phyloP scores from a whole-genome alignment of 2,329 filamentous ascomycete genomes.

The Microdochium trichocladiopsis region DNA sequence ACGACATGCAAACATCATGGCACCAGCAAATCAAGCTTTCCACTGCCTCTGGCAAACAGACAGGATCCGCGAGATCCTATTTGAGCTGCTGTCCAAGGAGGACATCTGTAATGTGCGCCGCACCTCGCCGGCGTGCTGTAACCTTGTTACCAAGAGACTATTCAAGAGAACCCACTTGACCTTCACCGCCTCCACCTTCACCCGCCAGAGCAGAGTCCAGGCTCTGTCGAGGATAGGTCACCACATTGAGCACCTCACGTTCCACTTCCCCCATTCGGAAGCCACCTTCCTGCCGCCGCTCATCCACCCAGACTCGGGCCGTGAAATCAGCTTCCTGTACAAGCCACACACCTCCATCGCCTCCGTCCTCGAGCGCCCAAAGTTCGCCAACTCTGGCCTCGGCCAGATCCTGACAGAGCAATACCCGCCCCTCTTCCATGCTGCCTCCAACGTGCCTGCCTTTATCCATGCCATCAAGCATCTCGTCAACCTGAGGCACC shows the following conservation, averaged over 20 bases:
- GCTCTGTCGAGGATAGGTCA: slow-evolving; percentile 72
- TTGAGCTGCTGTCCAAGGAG: slow-evolving; percentile 38
- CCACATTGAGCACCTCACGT: slow-evolving; percentile 71
- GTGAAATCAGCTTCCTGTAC: slow-evolving; percentile 76
- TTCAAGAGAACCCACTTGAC: slow-evolving; percentile 64
- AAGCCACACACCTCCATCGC: slow-evolving; percentile 65
- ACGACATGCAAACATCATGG: slow-evolving; percentile 47
- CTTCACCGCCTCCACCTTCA: slow-evolving; percentile 70
- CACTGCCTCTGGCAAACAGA: slow-evolving; percentile 49
- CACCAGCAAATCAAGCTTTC: slow-evolving; percentile 40
- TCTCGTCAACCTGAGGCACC: slow-evolving; percentile 63
- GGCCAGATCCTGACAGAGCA: slow-evolving; percentile 78
- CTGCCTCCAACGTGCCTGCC: slow-evolving; percentile 77
- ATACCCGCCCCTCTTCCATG: slow-evolving; percentile 84
- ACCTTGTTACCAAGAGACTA: slow-evolving; percentile 60
- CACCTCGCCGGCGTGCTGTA: slow-evolving; percentile 63
- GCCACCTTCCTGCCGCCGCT: slow-evolving; percentile 81
- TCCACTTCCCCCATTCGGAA: slow-evolving; percentile 68
- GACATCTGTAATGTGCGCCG: slow-evolving; percentile 56
- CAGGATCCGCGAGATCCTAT: slow-evolving; percentile 40
- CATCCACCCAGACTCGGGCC: slow-evolving; percentile 67
- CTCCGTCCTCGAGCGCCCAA: slow-evolving; percentile 56
- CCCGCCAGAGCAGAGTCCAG: slow-evolving; percentile 63
- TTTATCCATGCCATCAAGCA: slow-evolving; percentile 70
- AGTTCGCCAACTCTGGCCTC: slow-evolving; percentile 73